phyloP scores from a whole-genome alignment of 2,329 filamentous ascomycete species.

The Westerdykella aurantiaca region DNA sequence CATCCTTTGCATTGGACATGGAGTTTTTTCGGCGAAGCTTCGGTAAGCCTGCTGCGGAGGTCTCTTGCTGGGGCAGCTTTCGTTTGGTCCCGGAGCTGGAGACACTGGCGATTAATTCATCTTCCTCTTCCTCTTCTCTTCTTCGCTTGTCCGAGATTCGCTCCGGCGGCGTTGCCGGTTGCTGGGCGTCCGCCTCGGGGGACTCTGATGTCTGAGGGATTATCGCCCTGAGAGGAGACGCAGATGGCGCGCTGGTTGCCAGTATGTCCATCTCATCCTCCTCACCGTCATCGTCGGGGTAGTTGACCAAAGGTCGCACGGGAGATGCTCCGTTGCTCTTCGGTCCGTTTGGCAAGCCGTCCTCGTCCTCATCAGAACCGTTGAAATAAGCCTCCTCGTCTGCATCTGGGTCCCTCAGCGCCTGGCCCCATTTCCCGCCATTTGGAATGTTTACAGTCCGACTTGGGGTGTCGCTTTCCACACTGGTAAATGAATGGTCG shows the following conservation, averaged over 20 bases:
- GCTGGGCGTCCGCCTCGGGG: slow-evolving; percentile 13
- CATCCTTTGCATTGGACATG: slow-evolving; percentile 41
- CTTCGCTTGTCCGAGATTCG: slow-evolving; percentile 82
- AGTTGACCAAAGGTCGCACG: slow-evolving; percentile 72
- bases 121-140: slow-evolving; percentile 84
- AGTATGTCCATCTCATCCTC: slow-evolving; percentile 56
- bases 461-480: slow-evolving; percentile 50
- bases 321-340: slow-evolving; percentile 59
- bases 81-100: slow-evolving; percentile 47
- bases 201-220: slow-evolving; percentile 15
- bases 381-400: slow-evolving; percentile 95
- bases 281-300: slow-evolving; percentile 77
- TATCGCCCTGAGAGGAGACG: slow-evolving; percentile 24
- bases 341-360: slow-evolving; percentile 38
- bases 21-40: slow-evolving; percentile 41
- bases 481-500: slow-evolving; percentile 63
- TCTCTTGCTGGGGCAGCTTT: slow-evolving; percentile 19
- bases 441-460: slow-evolving; percentile 46
- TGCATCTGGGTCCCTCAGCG: slow-evolving; percentile 75
- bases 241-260: slow-evolving; percentile 36
- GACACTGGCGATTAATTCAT: slow-evolving; percentile 75
- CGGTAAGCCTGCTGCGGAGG: slow-evolving; percentile 24
- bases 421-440: slow-evolving; percentile 57
- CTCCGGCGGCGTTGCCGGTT: slow-evolving; percentile 51
- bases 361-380: slow-evolving; percentile 76